These are phyloP conservation scores for Scheffersomyces segobiensis DNA, from an alignment of 1,139 yeast genomes.

Conservation along the genomic window DNA sequence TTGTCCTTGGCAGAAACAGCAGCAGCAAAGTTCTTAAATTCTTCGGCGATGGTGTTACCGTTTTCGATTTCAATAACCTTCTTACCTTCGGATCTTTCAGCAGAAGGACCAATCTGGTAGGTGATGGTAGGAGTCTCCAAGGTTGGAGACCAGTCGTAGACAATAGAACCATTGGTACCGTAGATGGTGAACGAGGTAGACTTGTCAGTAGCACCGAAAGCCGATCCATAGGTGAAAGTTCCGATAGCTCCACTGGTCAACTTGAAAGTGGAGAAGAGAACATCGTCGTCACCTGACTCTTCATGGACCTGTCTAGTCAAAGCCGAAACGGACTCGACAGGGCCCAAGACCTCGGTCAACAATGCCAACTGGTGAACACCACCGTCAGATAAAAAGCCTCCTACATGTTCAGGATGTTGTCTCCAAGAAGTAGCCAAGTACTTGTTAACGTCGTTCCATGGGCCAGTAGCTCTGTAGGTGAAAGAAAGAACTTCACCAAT, in stretches of 20 bases:
- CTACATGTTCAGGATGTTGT: constrained; percentile 83
- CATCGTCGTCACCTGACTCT: constrained; percentile 79
- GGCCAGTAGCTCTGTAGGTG: constrained; percentile 79
- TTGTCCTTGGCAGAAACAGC: constrained; percentile 70
- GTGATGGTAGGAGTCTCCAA: constrained; percentile 46
- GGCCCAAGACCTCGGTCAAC: constrained; percentile 80
- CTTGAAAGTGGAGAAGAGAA: constrained; percentile 67
- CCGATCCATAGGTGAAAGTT: constrained; percentile 84
- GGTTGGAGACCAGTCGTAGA: constrained; percentile 61
- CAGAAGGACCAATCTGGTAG: constrained; percentile 48
- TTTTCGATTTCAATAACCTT: constrained; percentile 59
- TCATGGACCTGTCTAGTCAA: constrained; percentile 73
- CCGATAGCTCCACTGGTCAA: constrained; percentile 72
- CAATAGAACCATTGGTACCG: constrained; percentile 76
- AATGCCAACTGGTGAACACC: constrained; percentile 94
- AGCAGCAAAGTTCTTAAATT: constrained; percentile 72
- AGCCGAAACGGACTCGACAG: constrained; percentile 66
- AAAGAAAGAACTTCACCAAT: constrained; percentile 79
- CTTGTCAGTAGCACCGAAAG: constrained; percentile 84
- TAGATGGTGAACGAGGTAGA: constrained; percentile 63
- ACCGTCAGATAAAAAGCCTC: constrained; percentile 89
- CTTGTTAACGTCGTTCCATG: constrained; percentile 64
- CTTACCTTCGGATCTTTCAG: constrained; percentile 42
- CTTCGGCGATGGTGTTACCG: constrained; percentile 52
- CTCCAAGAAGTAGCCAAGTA: constrained; percentile 82